These are phyloP conservation scores for Stellera chamaejasme DNA, from an alignment of 345 rosid species.

Conservation along the genomic window DNA sequence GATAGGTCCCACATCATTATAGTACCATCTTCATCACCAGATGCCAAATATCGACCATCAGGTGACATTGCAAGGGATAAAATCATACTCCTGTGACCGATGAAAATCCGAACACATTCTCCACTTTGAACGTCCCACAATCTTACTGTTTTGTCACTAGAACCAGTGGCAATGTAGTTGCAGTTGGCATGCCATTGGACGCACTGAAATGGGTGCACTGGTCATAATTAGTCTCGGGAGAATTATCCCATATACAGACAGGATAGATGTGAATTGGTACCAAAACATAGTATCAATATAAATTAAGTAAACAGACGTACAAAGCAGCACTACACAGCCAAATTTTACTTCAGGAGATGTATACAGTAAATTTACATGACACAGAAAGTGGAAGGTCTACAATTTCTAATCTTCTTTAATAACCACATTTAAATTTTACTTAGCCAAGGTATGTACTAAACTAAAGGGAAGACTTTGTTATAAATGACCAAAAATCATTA, in stretches of 20 bases:
- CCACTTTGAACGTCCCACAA: conserved; percentile 95
- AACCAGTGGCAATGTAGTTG: conserved; percentile 91
- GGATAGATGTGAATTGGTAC: neutral
- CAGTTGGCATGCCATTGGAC: conserved; percentile 98
- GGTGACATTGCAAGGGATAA: conserved; percentile 88
- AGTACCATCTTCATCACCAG: conserved; percentile 94
- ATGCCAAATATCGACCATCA: conserved; percentile 95
- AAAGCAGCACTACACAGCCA: neutral
- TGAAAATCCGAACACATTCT: conserved; percentile 80
- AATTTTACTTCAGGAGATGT: too few species aligned
- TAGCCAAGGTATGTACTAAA: too few species aligned
- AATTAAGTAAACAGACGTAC: neutral
- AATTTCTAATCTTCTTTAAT: too few species aligned
- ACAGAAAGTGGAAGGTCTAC: too few species aligned
- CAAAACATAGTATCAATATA: neutral
- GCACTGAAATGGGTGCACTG: conserved; percentile 44
- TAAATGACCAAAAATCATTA: too few species aligned
- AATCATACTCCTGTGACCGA: conserved; percentile 79
- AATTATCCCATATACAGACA: neutral
- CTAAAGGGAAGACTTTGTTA: too few species aligned
- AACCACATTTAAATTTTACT: too few species aligned
- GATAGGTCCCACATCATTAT: conserved; percentile 99
- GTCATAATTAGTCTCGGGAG: neutral
- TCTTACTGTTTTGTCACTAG: conserved; percentile 86
- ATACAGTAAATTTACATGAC: too few species aligned